These are phyloP conservation scores for Remersonia thermophila DNA, from an alignment of 2,329 filamentous ascomycete genomes.

Conservation along the genomic window DNA sequence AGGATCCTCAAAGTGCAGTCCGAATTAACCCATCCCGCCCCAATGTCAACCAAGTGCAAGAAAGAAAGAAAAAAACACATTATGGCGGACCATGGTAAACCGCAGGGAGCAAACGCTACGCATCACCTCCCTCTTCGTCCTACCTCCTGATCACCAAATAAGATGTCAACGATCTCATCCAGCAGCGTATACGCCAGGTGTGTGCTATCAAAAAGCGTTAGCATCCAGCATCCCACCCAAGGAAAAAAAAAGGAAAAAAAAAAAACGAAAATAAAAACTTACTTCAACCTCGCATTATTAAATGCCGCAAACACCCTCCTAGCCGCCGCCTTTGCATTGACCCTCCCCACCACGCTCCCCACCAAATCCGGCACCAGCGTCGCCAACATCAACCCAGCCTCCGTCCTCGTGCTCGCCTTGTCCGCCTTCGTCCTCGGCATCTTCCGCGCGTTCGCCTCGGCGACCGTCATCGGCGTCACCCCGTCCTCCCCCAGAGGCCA, in stretches of 20 bases:
- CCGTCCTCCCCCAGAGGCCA: slow-evolving; percentile 50
- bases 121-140: no score
- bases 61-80: no score
- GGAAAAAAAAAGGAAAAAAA: background rate
- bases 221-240: background rate
- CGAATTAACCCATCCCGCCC: no score
- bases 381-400: slow-evolving; percentile 79
- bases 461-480: slow-evolving; percentile 48
- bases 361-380: slow-evolving; percentile 85
- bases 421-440: slow-evolving; percentile 54
- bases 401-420: slow-evolving; percentile 67
- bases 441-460: slow-evolving; percentile 61
- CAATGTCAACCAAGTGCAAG: no score
- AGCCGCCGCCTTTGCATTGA: slow-evolving; percentile 83
- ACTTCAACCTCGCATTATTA: slow-evolving; percentile 87
- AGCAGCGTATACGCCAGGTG: slow-evolving; percentile 60
- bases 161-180: slow-evolving; percentile 54
- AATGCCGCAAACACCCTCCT: slow-evolving; percentile 79
- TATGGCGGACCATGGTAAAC: no score
- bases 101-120: no score
- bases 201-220: slow-evolving; percentile 30
- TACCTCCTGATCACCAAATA: slow-evolving; percentile 34
- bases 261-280: slow-evolving; percentile 27
- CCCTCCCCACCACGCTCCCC: slow-evolving; percentile 81
- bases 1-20: no score